Evolutionary conservation across 2,329 filamentous ascomycete species (phyloP).

Genomic region (Didymella pinodella): DNA sequence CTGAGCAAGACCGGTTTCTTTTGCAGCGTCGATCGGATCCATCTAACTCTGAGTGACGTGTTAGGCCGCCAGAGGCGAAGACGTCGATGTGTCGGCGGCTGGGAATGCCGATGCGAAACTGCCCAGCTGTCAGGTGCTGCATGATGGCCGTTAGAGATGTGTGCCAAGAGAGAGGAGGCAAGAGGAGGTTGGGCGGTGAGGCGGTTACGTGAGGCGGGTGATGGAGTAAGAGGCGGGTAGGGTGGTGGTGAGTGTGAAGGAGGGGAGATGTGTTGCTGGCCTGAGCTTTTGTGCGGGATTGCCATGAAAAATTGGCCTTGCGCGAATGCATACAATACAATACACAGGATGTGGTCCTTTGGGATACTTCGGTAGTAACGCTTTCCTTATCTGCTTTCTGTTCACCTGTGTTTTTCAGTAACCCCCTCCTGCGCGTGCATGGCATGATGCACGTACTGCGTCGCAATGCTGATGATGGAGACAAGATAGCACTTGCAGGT

Average conservation of each 20-base stretch:
- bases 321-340: no score
- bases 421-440: no score
- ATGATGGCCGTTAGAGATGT: neutral
- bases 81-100: neutral
- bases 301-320: no score
- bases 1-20: no score
- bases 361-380: no score
- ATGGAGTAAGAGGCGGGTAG: neutral
- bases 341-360: no score
- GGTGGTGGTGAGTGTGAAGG: neutral
- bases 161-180: neutral
- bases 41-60: neutral
- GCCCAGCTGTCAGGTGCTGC: conserved; percentile 6
- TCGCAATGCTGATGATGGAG: neutral
- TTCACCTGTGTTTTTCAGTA: no score
- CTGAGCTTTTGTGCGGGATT: no score
- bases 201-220: neutral
- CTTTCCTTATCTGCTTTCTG: no score
- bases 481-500: neutral
- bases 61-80: neutral
- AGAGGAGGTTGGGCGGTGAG: neutral
- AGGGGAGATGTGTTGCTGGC: no score
- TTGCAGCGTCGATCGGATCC: neutral
- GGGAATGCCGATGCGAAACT: conserved; percentile 1
- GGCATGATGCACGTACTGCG: neutral